A percentile compares a stretch with the other conserved stretches of the same genome.
phyloP scores from a whole-genome alignment of 176 grass and related monocot genomes.

The Triticum turgidum region DNA sequence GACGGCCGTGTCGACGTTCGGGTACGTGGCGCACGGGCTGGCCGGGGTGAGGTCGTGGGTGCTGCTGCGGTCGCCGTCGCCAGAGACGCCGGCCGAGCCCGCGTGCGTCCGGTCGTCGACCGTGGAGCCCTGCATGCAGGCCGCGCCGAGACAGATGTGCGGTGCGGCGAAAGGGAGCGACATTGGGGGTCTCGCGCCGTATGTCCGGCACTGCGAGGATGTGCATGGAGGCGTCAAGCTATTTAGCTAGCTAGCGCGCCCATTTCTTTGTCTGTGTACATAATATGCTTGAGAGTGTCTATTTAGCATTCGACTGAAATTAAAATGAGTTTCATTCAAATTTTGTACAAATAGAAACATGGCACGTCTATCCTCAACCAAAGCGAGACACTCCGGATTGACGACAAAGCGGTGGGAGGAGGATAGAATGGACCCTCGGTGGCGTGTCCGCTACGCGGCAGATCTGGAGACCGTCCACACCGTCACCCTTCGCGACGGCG shows the following conservation, averaged over 20 bases:
- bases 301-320: no score
- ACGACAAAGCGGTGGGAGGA: no score
- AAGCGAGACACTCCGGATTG: no score
- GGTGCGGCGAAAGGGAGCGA: conserved; percentile 24
- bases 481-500: no score
- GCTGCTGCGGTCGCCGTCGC: conserved; percentile 28
- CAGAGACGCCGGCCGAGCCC: not conserved
- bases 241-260: conserved; percentile 12
- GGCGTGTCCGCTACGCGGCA: no score
- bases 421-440: no score
- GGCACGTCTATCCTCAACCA: no score
- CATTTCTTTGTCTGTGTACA: not conserved
- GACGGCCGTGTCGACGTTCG: conserved; percentile 54
- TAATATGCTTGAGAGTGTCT: no score
- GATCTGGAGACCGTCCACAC: no score
- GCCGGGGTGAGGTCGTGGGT: conserved; percentile 46
- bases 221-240: conserved; percentile 48
- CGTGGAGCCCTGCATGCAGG: conserved; percentile 59
- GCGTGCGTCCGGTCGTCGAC: conserved; percentile 21
- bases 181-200: conserved; percentile 28
- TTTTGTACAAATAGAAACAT: no score
- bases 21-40: conserved; percentile 59
- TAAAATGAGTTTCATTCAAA: no score
- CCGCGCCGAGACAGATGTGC: conserved; percentile 40
- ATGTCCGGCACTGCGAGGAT: conserved; percentile 69